Evolutionary conservation across 2,329 filamentous ascomycete genomes (phyloP).

Genomic region (Xylariaceae sp.): DNA sequence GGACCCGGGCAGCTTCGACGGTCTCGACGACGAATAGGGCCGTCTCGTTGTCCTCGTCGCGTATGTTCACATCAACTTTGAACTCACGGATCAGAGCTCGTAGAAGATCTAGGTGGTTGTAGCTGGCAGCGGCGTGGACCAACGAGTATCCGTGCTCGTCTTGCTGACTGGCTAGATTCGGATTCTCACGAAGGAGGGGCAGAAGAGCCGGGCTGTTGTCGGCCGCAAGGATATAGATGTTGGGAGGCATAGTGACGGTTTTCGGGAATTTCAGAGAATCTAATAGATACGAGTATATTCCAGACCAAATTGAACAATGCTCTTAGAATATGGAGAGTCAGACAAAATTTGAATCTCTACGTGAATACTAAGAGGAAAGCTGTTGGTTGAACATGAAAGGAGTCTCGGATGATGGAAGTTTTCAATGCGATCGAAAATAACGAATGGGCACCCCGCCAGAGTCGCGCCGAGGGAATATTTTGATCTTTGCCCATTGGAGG

Average conservation of each 20-base stretch:
- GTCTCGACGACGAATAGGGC: slow-evolving; percentile 91
- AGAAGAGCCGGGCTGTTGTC: slow-evolving; percentile 73
- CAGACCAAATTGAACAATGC: not conserved
- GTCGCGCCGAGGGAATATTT: not conserved
- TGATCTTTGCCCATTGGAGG: not conserved
- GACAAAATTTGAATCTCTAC: not conserved
- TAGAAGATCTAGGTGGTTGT: slow-evolving; percentile 78
- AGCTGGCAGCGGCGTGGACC: slow-evolving; percentile 87
- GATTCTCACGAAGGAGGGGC: slow-evolving; percentile 66
- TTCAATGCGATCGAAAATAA: slow-evolving; percentile 1
- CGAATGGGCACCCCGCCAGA: slow-evolving; percentile 8
- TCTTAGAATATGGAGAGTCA: not conserved
- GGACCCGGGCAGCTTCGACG: slow-evolving; percentile 66
- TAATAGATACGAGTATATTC: not conserved
- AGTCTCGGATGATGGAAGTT: not conserved
- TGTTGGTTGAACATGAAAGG: not conserved
- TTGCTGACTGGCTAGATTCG: slow-evolving; percentile 70
- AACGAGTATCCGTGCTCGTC: slow-evolving; percentile 93
- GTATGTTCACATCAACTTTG: slow-evolving; percentile 70
- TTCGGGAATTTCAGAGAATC: not conserved
- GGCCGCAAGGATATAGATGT: slow-evolving; percentile 71
- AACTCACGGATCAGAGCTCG: slow-evolving; percentile 70
- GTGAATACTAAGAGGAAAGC: no score
- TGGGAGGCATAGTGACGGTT: slow-evolving; percentile 42
- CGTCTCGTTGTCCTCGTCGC: slow-evolving; percentile 88